Percentiles rank a stretch among this genome's conserved stretches.
These are phyloP conservation scores for Papiliotrema fonsecae DNA, from an alignment of 1,284 basidiomycete genomes.

Conservation along the genomic window DNA sequence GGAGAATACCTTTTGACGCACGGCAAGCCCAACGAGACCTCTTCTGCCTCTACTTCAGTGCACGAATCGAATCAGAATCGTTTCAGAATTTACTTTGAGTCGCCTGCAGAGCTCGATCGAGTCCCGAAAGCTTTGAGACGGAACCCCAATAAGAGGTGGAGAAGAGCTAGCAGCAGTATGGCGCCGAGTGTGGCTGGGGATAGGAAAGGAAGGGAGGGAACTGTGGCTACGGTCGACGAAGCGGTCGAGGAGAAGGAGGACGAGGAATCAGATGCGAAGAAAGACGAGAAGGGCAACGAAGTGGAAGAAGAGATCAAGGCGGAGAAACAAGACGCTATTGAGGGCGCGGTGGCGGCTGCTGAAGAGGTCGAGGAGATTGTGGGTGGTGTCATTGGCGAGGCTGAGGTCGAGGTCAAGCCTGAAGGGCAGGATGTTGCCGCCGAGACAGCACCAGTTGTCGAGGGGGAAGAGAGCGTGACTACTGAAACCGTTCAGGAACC, in stretches of 20 bases:
- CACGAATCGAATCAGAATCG: conserved; percentile 43
- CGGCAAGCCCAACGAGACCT: conserved; percentile 29
- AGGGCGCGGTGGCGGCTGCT: too few relatives aligned
- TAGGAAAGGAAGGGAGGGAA: conserved; percentile 8
- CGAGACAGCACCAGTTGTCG: too few relatives aligned
- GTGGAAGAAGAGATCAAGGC: background rate
- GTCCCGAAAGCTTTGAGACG: conserved; percentile 33
- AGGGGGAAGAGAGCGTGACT: too few relatives aligned
- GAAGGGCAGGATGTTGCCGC: too few relatives aligned
- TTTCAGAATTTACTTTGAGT: conserved; percentile 50
- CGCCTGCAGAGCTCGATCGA: conserved; percentile 46
- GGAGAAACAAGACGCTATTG: too few relatives aligned
- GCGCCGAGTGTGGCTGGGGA: conserved; percentile 25
- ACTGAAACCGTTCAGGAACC: too few relatives aligned
- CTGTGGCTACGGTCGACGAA: conserved; percentile 7
- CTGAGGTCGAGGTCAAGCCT: too few relatives aligned
- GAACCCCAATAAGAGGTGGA: conserved; percentile 59
- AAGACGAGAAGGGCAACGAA: conserved; percentile 1
- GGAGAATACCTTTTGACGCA: conserved; percentile 35
- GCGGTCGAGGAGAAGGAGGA: conserved; percentile 4
- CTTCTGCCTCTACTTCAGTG: conserved; percentile 8
- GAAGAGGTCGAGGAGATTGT: too few relatives aligned
- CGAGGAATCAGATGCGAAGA: conserved; percentile 4
- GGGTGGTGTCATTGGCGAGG: too few relatives aligned
- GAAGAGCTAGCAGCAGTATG: conserved; percentile 51